Conservation (phyloP, 306 rosid species). For the Alnus rubra region DNA sequence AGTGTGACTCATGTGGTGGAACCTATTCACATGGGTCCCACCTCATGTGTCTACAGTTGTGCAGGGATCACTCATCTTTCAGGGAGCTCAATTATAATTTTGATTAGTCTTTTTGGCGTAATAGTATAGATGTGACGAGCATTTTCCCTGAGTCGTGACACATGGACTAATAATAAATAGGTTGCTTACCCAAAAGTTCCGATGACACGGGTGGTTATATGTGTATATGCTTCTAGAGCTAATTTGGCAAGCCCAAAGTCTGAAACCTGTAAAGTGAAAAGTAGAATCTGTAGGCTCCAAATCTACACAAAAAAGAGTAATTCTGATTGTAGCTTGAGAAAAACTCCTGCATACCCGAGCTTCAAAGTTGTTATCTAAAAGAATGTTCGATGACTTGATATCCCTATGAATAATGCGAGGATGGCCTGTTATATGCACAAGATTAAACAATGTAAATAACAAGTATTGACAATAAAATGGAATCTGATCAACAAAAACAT, state of each 20-base stretch:
- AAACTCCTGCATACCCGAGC: constrained; percentile 58
- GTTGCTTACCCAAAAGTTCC: constrained; percentile 89
- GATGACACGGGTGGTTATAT: constrained; percentile 81
- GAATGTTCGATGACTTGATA: constrained; percentile 96
- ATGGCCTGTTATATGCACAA: constrained; percentile 56
- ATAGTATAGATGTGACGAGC: too few relatives aligned
- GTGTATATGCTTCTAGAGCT: constrained; percentile 73
- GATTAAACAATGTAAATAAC: constrained; percentile 22
- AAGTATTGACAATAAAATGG: not conserved
- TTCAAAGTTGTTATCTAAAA: constrained; percentile 74
- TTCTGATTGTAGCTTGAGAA: not conserved
- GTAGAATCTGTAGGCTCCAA: constrained; percentile 15
- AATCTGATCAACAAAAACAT: not conserved
- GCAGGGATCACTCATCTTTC: too few relatives aligned
- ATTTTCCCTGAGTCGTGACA: not conserved
- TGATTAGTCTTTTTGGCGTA: too few relatives aligned
- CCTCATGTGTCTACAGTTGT: too few relatives aligned
- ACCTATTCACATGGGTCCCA: too few relatives aligned
- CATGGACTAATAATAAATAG: constrained; percentile 10
- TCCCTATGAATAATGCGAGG: constrained; percentile 96
- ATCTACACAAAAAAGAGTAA: constrained; percentile 6
- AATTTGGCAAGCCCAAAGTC: constrained; percentile 96
- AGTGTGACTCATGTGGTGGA: too few relatives aligned
- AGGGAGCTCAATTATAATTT: too few relatives aligned
- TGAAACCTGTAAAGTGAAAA: constrained; percentile 61